phyloP scores from a whole-genome alignment of 371 early-diverging fungal species.

The Actinomucor elegans region DNA sequence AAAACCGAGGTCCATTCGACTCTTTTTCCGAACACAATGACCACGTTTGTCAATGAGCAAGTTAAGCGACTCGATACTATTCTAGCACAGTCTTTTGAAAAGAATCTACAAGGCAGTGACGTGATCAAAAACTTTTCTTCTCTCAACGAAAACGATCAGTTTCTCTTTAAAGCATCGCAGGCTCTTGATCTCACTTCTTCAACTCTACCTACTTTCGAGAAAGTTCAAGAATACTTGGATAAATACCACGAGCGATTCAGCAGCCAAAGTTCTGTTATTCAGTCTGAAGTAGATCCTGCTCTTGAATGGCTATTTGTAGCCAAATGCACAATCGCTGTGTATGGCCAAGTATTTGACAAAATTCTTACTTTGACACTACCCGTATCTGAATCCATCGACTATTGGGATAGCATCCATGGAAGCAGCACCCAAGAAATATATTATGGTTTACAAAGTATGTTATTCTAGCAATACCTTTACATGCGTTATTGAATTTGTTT shows the following conservation, averaged over 20 bases:
- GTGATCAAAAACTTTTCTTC: not conserved
- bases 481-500: no score
- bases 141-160: constrained; percentile 18
- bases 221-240: constrained; percentile 19
- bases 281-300: constrained; percentile 9
- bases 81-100: constrained; percentile 7
- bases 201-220: constrained; percentile 18
- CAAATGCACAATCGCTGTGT: constrained; percentile 58
- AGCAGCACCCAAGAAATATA: constrained; percentile 43
- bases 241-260: constrained; percentile 14
- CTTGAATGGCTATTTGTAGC: constrained; percentile 58
- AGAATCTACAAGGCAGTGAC: not conserved
- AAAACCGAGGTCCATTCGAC: not conserved
- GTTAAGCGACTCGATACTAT: constrained; percentile 10
- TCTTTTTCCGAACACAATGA: constrained; percentile 1
- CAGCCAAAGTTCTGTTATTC: not conserved
- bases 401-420: constrained; percentile 67
- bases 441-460: constrained; percentile 64
- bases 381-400: constrained; percentile 62
- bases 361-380: constrained; percentile 67
- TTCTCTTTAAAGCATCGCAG: constrained; percentile 31
- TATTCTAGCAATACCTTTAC: no score
- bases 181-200: constrained; percentile 24
- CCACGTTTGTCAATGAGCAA: constrained; percentile 21
- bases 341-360: constrained; percentile 60